Evolutionary conservation across 306 rosid genomes (phyloP).

Genomic region (Cajanus cajan): DNA sequence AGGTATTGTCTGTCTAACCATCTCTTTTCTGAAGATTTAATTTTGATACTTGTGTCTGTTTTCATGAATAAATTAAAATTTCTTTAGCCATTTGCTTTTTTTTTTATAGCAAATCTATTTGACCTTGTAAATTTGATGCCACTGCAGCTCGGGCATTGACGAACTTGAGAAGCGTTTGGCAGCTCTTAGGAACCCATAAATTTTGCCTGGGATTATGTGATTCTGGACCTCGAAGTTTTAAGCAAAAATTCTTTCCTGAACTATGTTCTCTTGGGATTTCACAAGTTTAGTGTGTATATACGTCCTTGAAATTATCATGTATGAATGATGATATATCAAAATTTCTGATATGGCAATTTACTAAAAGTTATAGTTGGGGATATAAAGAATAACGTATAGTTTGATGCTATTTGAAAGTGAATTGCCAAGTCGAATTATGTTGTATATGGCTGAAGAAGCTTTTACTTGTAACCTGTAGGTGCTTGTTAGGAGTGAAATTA

Average conservation of each 20-base stretch:
- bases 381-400: background rate
- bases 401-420: conserved; percentile 3
- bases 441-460: background rate
- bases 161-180: conserved; percentile 95
- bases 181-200: conserved; percentile 77
- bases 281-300: conserved; percentile 26
- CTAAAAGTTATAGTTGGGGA: background rate
- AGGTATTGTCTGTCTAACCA: conserved; percentile 50
- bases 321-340: background rate
- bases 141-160: conserved; percentile 69
- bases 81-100: background rate
- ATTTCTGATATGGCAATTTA: background rate
- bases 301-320: conserved; percentile 15
- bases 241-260: conserved; percentile 1
- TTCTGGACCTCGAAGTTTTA: background rate
- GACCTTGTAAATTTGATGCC: conserved; percentile 26
- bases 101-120: background rate
- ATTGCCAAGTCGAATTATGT: background rate
- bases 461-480: background rate
- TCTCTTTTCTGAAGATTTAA: background rate
- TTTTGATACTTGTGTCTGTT: background rate
- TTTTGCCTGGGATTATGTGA: conserved; percentile 12
- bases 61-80: background rate
- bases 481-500: conserved; percentile 6
- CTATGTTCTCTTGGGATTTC: conserved; percentile 20